Conservation (phyloP, 2,329 filamentous ascomycete genomes). For the Stachybotrys echinatus region DNA sequence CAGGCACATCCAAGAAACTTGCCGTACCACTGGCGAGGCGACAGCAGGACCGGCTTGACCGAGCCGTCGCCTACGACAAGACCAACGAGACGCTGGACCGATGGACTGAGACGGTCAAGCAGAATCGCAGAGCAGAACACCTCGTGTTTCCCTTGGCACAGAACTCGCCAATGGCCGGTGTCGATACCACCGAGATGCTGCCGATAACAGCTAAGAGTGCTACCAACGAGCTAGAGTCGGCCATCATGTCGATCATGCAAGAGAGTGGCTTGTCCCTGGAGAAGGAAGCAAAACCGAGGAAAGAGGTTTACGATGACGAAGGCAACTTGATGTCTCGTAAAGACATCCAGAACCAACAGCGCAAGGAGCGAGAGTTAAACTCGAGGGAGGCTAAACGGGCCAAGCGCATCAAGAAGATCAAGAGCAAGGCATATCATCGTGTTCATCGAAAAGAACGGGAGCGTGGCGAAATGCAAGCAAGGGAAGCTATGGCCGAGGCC, state of each 20-base stretch:
- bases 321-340: constrained; percentile 67
- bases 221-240: constrained; percentile 75
- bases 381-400: constrained; percentile 85
- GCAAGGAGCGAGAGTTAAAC: constrained; percentile 75
- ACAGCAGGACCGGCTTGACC: constrained; percentile 80
- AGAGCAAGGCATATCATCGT: constrained; percentile 90
- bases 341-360: constrained; percentile 66
- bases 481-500: constrained; percentile 48
- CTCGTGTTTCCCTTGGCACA: constrained; percentile 80
- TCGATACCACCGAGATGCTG: constrained; percentile 57
- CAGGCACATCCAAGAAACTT: constrained; percentile 58
- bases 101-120: constrained; percentile 94
- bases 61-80: constrained; percentile 78
- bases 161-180: constrained; percentile 56
- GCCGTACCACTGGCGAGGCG: constrained; percentile 78
- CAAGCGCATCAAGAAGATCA: constrained; percentile 97
- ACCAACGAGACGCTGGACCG: constrained; percentile 85
- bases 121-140: constrained; percentile 87
- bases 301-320: constrained; percentile 63
- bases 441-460: constrained; percentile 75
- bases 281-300: constrained; percentile 39
- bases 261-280: constrained; percentile 70
- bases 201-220: constrained; percentile 59
- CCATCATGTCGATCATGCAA: constrained; percentile 83
- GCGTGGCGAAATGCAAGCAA: constrained; percentile 46